Percentiles rank a stretch among this genome's conserved stretches.
These are phyloP conservation scores for Kalaharituber pfeilii DNA, from an alignment of 2,329 filamentous ascomycete genomes.

Conservation along the genomic window DNA sequence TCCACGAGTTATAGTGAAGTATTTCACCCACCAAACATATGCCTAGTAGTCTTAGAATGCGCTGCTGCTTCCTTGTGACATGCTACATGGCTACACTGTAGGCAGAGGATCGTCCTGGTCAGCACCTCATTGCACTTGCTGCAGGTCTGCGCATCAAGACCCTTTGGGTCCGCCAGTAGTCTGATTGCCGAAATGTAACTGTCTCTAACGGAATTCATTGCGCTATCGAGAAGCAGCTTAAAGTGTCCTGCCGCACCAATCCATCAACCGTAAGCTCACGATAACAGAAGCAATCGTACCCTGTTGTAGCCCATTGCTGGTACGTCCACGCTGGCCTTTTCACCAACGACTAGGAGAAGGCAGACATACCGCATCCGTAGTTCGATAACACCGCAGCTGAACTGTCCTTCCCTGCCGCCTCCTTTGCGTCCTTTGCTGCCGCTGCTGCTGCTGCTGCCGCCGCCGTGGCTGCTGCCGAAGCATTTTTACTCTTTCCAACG, in stretches of 20 bases:
- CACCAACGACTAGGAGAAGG: background rate
- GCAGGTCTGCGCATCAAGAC: conserved; percentile 6
- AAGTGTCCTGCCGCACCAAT: background rate
- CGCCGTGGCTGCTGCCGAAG: background rate
- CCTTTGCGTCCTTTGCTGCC: background rate
- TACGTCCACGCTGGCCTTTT: no score
- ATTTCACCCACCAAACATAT: conserved; percentile 18
- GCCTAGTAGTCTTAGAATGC: conserved; percentile 16
- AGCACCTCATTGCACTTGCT: conserved; percentile 15
- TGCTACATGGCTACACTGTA: conserved; percentile 19
- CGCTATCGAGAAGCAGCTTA: background rate
- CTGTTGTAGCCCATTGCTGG: no score
- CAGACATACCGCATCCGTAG: conserved; percentile 4
- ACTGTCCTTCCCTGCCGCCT: background rate
- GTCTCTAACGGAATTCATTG: conserved; percentile 3
- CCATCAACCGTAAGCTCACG: background rate
- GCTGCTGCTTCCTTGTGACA: conserved; percentile 20
- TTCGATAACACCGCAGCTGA: background rate
- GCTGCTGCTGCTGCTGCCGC: background rate
- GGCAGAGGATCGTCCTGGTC: conserved; percentile 17
- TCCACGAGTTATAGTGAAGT: background rate
- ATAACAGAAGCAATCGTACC: no score
- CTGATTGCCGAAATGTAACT: conserved; percentile 10
- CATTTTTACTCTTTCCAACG: background rate
- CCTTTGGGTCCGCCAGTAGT: background rate